These are phyloP conservation scores for Epichloe sp. DNA, from an alignment of 2,329 filamentous ascomycete genomes.

Conservation along the genomic window DNA sequence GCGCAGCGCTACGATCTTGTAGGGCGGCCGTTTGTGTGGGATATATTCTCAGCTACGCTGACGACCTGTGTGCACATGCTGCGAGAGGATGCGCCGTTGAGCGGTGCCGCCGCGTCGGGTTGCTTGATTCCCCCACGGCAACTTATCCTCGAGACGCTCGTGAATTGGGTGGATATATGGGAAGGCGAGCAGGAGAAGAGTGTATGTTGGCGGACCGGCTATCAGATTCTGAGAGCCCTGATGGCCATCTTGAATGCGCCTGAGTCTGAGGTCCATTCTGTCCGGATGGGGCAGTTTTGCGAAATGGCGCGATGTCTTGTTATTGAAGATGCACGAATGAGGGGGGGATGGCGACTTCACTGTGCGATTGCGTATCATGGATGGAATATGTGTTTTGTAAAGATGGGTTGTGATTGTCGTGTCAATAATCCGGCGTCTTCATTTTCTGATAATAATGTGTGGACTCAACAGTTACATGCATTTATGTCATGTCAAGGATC, in stretches of 20 bases:
- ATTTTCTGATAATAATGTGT: too few relatives aligned
- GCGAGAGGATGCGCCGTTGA: slow-evolving; percentile 20
- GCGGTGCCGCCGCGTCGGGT: slow-evolving; percentile 13
- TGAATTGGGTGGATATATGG: slow-evolving; percentile 23
- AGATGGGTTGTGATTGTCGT: too few relatives aligned
- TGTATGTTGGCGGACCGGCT: slow-evolving; percentile 22
- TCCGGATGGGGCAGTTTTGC: slow-evolving; percentile 1
- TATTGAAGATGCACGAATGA: too few relatives aligned
- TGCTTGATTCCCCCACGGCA: slow-evolving; percentile 21
- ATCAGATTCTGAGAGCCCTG: slow-evolving; percentile 15
- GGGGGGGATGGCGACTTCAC: not conserved
- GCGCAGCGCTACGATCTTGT: slow-evolving; percentile 17
- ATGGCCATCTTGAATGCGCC: not conserved
- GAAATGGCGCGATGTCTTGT: too few relatives aligned
- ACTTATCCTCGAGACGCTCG: slow-evolving; percentile 21
- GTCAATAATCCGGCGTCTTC: too few relatives aligned
- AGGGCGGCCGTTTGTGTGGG: slow-evolving; percentile 20
- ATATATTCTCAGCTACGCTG: slow-evolving; percentile 23
- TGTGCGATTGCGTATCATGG: too few relatives aligned
- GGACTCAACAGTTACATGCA: too few relatives aligned
- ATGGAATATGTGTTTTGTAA: too few relatives aligned
- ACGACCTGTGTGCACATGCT: slow-evolving; percentile 22
- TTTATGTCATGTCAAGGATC: too few relatives aligned
- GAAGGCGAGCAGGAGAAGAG: slow-evolving; percentile 21
- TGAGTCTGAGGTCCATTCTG: not conserved